A percentile compares a stretch with the other conserved stretches of the same genome.
phyloP scores from a whole-genome alignment of 108 stramenopile species.

The Hondaea fermentalgiana region DNA sequence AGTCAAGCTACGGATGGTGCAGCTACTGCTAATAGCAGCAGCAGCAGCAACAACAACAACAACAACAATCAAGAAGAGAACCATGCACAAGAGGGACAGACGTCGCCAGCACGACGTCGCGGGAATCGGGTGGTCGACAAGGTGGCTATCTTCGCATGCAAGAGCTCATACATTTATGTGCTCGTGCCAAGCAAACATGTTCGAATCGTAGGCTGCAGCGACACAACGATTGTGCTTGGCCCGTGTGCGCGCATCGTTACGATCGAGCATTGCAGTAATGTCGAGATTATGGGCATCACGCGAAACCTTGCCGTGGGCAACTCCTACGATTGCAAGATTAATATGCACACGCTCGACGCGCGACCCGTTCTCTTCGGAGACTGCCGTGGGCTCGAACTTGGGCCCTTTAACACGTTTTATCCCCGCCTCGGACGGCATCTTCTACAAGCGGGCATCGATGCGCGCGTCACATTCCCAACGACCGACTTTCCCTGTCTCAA shows the following conservation, averaged over 20 bases:
- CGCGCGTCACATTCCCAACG: neutral
- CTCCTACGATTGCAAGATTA: neutral
- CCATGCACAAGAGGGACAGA: too few species aligned
- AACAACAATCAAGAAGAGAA: too few species aligned
- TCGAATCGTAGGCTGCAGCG: neutral
- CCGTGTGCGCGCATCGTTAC: neutral
- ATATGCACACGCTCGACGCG: neutral
- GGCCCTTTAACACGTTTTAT: conserved; percentile 2
- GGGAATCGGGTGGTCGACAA: neutral
- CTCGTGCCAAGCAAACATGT: neutral
- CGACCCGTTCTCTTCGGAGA: neutral
- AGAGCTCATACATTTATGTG: neutral
- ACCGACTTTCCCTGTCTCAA: neutral
- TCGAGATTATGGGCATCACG: neutral
- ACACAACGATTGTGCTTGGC: neutral
- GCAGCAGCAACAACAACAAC: too few species aligned
- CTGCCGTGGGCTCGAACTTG: neutral
- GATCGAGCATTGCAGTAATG: neutral
- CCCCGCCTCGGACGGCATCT: neutral
- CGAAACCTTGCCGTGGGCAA: neutral
- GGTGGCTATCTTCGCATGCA: neutral
- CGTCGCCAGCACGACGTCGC: too few species aligned
- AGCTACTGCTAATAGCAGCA: too few species aligned
- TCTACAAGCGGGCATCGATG: neutral
- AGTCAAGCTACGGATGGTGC: too few species aligned